Evolutionary conservation across 345 rosid genomes (phyloP).

Genomic region (Lagerstroemia speciosa): DNA sequence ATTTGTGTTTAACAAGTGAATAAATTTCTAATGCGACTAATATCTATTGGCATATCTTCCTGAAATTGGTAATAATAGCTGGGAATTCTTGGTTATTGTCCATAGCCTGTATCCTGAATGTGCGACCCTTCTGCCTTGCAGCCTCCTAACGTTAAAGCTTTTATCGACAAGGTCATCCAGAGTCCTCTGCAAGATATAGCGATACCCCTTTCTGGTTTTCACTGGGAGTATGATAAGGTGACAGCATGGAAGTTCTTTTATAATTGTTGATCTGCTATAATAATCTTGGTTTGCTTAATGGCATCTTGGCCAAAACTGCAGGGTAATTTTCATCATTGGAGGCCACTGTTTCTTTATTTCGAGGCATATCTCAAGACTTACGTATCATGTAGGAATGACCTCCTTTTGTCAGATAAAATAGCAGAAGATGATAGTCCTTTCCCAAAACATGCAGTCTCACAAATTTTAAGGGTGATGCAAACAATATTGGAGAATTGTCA

Average conservation of each 20-base stretch:
- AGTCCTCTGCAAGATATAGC: constrained; percentile 95
- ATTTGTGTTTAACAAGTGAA: neutral
- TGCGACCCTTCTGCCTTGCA: constrained; percentile 24
- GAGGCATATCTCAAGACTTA: constrained; percentile 84
- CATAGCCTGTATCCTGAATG: neutral
- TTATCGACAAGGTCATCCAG: constrained; percentile 90
- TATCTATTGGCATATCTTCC: neutral
- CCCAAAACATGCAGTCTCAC: constrained; percentile 76
- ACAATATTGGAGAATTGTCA: constrained; percentile 82
- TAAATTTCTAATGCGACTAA: neutral
- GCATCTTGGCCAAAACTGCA: constrained; percentile 21
- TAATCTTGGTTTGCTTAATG: neutral
- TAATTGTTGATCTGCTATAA: neutral
- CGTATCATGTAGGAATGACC: constrained; percentile 72
- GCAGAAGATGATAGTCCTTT: constrained; percentile 59
- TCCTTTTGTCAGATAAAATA: constrained; percentile 63
- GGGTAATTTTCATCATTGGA: constrained; percentile 99
- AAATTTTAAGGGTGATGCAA: constrained; percentile 86
- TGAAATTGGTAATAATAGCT: neutral
- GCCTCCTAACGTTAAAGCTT: constrained; percentile 84
- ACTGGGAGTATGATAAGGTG: constrained; percentile 90
- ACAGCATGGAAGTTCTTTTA: constrained; percentile 5
- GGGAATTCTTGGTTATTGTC: neutral
- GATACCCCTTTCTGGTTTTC: constrained; percentile 92
- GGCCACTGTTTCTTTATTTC: constrained; percentile 84